These are phyloP conservation scores for Cucurbita moschata DNA, from an alignment of 306 rosid genomes.

Conservation along the genomic window DNA sequence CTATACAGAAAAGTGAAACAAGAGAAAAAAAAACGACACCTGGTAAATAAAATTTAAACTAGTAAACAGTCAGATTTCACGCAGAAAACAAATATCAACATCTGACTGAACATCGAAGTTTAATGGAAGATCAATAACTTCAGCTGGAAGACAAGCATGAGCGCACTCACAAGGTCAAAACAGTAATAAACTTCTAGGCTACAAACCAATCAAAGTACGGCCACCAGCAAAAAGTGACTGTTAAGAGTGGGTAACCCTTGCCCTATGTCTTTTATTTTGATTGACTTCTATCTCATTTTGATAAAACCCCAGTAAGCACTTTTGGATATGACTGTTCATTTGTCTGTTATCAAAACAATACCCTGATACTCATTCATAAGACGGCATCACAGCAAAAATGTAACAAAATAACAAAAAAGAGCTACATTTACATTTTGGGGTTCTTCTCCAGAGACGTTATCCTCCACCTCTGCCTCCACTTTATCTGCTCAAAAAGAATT, in stretches of 20 bases:
- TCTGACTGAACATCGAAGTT: not conserved
- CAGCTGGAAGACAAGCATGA: not conserved
- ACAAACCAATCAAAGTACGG: not conserved
- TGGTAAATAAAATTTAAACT: not conserved
- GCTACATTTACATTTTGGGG: constrained; percentile 7
- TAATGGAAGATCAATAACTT: not conserved
- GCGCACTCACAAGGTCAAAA: not conserved
- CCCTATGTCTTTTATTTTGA: not conserved
- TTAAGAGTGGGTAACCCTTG: not conserved
- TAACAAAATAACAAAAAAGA: not conserved
- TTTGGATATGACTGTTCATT: not conserved
- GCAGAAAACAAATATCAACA: not conserved
- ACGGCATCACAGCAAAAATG: not conserved
- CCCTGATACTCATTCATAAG: not conserved
- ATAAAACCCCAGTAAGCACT: not conserved
- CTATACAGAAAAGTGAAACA: not conserved
- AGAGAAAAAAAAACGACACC: not conserved
- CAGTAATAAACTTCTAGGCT: not conserved
- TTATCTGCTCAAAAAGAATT: constrained; percentile 15
- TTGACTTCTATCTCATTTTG: not conserved
- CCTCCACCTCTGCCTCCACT: not conserved
- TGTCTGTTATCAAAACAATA: not conserved
- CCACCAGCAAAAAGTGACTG: not conserved
- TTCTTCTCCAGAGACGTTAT: constrained; percentile 8
- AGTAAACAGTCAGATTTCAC: not conserved